A percentile compares a stretch with the other conserved stretches of the same genome.
Conservation (phyloP, 2,329 filamentous ascomycete species). For the Aspergillus pseudoterreus region DNA sequence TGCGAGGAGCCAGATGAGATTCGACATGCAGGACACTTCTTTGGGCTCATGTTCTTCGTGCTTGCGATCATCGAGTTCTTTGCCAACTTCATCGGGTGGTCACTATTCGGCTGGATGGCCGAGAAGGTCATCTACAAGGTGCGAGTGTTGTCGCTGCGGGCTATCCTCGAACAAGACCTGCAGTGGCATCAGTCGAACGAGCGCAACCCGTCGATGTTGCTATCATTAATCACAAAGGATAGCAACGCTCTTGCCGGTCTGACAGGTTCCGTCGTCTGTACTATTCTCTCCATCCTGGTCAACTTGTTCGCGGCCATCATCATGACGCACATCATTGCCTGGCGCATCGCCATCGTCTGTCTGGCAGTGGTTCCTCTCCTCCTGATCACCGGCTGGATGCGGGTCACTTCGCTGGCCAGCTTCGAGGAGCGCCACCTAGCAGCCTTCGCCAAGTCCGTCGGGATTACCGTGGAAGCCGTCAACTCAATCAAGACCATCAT, state of each 20-base stretch:
- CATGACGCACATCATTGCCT: slow-evolving; percentile 65
- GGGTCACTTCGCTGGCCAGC: slow-evolving; percentile 56
- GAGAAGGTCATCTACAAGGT: slow-evolving; percentile 63
- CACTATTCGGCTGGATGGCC: slow-evolving; percentile 54
- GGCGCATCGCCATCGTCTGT: slow-evolving; percentile 71
- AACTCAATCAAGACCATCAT: slow-evolving; percentile 50
- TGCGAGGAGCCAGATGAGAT: slow-evolving; percentile 49
- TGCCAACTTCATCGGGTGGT: slow-evolving; percentile 59
- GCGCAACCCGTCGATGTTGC: slow-evolving; percentile 57
- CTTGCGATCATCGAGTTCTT: slow-evolving; percentile 57
- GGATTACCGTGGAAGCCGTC: slow-evolving; percentile 49
- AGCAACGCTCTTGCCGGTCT: slow-evolving; percentile 63
- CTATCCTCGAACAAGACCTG: slow-evolving; percentile 62
- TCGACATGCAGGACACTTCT: slow-evolving; percentile 49
- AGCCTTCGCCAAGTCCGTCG: slow-evolving; percentile 48
- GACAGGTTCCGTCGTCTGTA: slow-evolving; percentile 66
- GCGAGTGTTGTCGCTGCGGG: slow-evolving; percentile 60
- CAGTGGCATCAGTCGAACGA: slow-evolving; percentile 66
- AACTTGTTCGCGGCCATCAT: slow-evolving; percentile 66
- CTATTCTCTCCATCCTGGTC: slow-evolving; percentile 62
- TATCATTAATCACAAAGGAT: slow-evolving; percentile 67
- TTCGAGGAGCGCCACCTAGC: slow-evolving; percentile 53
- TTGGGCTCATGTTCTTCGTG: slow-evolving; percentile 57
- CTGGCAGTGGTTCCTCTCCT: slow-evolving; percentile 65
- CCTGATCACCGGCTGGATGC: slow-evolving; percentile 65